Base-by-base conservation (phyloP, 2,329 filamentous ascomycete genomes). In the Venturia asperata region DNA sequence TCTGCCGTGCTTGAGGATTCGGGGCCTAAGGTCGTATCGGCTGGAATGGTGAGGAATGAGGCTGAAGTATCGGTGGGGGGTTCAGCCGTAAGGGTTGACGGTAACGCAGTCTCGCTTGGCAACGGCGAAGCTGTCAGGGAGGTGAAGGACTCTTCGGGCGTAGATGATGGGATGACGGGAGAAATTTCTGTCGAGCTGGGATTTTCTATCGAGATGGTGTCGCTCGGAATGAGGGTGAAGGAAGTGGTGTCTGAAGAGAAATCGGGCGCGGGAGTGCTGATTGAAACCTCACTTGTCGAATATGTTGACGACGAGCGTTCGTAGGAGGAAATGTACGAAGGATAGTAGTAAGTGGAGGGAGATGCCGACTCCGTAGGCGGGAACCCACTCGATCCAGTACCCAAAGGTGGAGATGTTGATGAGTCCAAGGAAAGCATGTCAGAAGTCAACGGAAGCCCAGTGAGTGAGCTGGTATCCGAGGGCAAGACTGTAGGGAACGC, bases 341-440 rank as follows among this genome's bases (percentile, higher is more conserved):
- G 49, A 17, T 58, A 58, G 52, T 58, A 58, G 30, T 19, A 58
- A n/a, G 52, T 58, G 17, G 52, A 58, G 19, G 52, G 21, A 10
- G 49, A 24, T 34, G 49, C 11, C 5, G 49, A 55, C 6, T 5
- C 30, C 5, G 24, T 24, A 34, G 49, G 24, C 5, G 49, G 49
- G 24, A 55, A 55, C 34, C 49, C 49, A 19, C 17, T 55, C 7
- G 49, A 55, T 17, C 49, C 27, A 13, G 24, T 30, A 15, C 24
- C 49, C 9, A 17, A 19, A 19, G 24, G 49, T 6, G 24, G 19
- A 37, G 30, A 37, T 21, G 30, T 37, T 34, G 52, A 19, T 3
- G 52, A 9, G 1, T 37, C 52, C 27, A 10, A 9, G 52, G 52
- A 37, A 9, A 37, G 9, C 10, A 3, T 34, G 30, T 37, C 52